These are phyloP conservation scores for Mortierella sp. DNA, from an alignment of 371 early-diverging fungal species.

Conservation along the genomic window DNA sequence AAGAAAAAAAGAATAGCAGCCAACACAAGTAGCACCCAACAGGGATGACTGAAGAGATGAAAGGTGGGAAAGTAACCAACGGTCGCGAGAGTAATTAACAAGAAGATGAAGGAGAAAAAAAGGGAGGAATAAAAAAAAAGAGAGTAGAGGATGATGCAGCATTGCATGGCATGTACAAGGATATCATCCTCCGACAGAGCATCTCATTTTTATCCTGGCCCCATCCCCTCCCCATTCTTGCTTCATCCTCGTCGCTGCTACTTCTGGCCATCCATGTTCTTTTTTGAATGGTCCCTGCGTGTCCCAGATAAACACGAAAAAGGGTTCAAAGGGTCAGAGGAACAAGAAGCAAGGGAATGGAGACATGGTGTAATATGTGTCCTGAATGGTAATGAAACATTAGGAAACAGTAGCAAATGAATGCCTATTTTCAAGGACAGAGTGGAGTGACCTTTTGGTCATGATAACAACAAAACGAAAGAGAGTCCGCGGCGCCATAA, in stretches of 20 bases:
- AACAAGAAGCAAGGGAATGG: not conserved
- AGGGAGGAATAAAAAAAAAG: not conserved
- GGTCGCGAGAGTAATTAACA: not conserved
- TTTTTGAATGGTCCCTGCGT: not conserved
- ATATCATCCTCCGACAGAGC: not conserved
- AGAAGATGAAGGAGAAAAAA: not conserved
- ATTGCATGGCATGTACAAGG: not conserved
- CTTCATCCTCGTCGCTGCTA: not conserved
- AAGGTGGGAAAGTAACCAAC: not conserved
- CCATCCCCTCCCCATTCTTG: not conserved
- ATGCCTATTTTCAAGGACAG: not conserved
- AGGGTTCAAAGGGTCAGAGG: not conserved
- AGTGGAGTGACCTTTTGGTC: not conserved
- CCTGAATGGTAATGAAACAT: not conserved
- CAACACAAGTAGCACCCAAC: not conserved
- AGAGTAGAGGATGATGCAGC: not conserved
- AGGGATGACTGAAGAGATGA: not conserved
- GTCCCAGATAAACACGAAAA: not conserved
- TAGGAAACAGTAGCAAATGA: not conserved
- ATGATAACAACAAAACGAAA: not conserved
- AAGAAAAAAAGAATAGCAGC: not conserved
- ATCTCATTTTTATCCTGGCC: not conserved
- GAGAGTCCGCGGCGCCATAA: not conserved
- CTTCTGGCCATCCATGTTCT: not conserved
- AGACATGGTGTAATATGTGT: not conserved